A percentile compares a stretch with the other conserved stretches of the same genome.
These are phyloP conservation scores for Vicia sativa DNA, from an alignment of 306 rosid genomes.

Conservation along the genomic window DNA sequence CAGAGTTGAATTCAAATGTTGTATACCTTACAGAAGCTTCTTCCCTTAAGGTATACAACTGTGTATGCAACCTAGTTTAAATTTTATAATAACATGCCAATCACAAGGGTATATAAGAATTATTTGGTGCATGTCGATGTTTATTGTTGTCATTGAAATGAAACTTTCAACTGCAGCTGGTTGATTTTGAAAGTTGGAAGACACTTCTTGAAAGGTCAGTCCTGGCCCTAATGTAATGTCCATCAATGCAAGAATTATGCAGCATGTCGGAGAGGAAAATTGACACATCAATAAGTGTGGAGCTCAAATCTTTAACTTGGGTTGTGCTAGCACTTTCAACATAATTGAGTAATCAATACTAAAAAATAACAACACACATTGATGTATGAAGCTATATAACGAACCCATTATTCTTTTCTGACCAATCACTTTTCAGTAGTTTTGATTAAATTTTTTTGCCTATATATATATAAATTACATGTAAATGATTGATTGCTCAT, in stretches of 20 bases:
- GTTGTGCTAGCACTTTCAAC: slow-evolving; percentile 93
- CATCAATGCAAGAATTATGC: slow-evolving; percentile 70
- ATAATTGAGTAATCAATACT: slow-evolving; percentile 50
- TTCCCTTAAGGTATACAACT: too few relatives aligned
- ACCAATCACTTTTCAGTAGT: slow-evolving; percentile 22
- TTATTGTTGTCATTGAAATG: slow-evolving; percentile 25
- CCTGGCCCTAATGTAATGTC: slow-evolving; percentile 59
- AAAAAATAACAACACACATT: slow-evolving; percentile 55
- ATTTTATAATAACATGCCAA: too few relatives aligned
- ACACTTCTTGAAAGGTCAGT: slow-evolving; percentile 78
- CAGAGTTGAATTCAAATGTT: slow-evolving; percentile 83
- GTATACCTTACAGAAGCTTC: slow-evolving; percentile 95
- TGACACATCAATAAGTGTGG: slow-evolving; percentile 71
- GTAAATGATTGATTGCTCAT: slow-evolving; percentile 75
- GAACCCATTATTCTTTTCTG: slow-evolving; percentile 41
- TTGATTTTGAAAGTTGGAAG: slow-evolving; percentile 98
- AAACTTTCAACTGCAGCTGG: slow-evolving; percentile 59
- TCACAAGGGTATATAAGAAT: slow-evolving; percentile 56
- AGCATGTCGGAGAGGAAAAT: slow-evolving; percentile 69
- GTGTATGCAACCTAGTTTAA: too few relatives aligned
- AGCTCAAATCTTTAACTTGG: slow-evolving; percentile 91
- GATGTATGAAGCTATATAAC: slow-evolving; percentile 47
- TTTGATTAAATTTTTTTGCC: background rate
- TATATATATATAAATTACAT: slow-evolving; percentile 39
- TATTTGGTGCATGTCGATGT: background rate